These are phyloP conservation scores for Backusella australiensis DNA, from an alignment of 192 early-diverging fungal genomes.

Conservation along the genomic window DNA sequence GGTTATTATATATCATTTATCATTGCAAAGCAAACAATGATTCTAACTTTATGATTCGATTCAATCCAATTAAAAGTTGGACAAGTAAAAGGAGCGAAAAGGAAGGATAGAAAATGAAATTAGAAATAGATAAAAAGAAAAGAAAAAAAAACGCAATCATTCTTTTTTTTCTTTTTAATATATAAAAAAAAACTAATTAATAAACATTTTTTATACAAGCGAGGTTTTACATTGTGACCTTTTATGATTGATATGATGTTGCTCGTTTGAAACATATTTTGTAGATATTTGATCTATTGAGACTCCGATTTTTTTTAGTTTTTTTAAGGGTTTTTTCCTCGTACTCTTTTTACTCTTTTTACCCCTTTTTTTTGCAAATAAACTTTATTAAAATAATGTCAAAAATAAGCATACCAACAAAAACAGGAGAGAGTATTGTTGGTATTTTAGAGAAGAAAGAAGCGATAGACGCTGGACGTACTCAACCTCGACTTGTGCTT, in stretches of 20 bases:
- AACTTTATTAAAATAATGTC: slow-evolving; percentile 1
- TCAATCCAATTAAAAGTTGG: background rate
- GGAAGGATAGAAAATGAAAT: background rate
- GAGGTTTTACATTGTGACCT: slow-evolving; percentile 6
- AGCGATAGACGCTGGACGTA: background rate
- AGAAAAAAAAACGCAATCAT: background rate
- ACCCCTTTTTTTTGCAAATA: background rate
- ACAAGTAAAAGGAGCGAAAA: background rate
- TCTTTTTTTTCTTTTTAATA: slow-evolving; percentile 5
- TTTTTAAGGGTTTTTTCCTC: background rate
- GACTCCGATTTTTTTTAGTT: background rate
- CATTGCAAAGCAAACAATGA: background rate
- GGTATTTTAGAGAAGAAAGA: slow-evolving; percentile 12
- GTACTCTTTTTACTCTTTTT: background rate
- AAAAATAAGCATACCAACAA: slow-evolving; percentile 5
- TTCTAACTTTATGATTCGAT: background rate
- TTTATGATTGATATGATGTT: background rate
- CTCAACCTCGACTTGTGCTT: slow-evolving; percentile 3
- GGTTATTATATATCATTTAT: background rate
- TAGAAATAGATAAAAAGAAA: background rate
- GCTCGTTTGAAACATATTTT: background rate
- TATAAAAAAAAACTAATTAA: background rate
- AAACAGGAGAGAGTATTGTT: slow-evolving; percentile 5
- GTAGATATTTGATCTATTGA: background rate
- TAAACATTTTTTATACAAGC: background rate